Base-by-base conservation (phyloP, 1,139 yeast genomes). In the Magnusiomyces sp. region DNA sequence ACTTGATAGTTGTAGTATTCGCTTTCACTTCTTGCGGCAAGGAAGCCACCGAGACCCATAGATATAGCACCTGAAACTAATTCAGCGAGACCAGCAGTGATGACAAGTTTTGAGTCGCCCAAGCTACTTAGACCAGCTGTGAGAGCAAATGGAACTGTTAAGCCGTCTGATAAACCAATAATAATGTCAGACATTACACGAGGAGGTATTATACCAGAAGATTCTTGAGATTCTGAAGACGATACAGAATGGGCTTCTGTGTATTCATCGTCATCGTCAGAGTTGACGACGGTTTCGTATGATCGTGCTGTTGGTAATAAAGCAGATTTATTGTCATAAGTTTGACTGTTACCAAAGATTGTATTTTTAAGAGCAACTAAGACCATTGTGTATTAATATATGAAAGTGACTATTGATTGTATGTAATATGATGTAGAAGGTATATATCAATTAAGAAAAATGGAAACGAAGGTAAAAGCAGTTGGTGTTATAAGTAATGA, bases 1-100 rank as follows among this genome's bases (percentile, higher is more conserved):
- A 83, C 83, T 64, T 81, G 84, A 36, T 59, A 55, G 50, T 60
- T 55, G 56, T 63, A 68, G 55, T 64, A 66, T 62, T 84, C 92
- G 49, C 70, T 67, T 67, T 84, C 94, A 7, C 84, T 77, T 63
- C 79, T 80, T 47, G 92, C 92, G n/a, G 94, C 94, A 54, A 84
- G 73, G 62, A 74, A 84, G 29, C 94, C 94, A 33, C 94, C 94
- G 53, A 84, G 75, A 2, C 94, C 94, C 94, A 84, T 84, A 45
- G 87, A 80, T 49, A 84, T 83, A 45, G 94, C 89, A 16, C 94
- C 94, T 2, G 89, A 81, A 1, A 84, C 90, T 55, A 84, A 77
- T 69, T 84, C 94, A 10, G 94, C 94, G 76, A 84, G 74, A 44
- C 94, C 94, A 69, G 92, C 94, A 37, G 92, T 83, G 52, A 84